A percentile compares a stretch with the other conserved stretches of the same genome.
Conservation (phyloP, 1,139 yeast genomes). For the Suhomyces wounanorum region DNA sequence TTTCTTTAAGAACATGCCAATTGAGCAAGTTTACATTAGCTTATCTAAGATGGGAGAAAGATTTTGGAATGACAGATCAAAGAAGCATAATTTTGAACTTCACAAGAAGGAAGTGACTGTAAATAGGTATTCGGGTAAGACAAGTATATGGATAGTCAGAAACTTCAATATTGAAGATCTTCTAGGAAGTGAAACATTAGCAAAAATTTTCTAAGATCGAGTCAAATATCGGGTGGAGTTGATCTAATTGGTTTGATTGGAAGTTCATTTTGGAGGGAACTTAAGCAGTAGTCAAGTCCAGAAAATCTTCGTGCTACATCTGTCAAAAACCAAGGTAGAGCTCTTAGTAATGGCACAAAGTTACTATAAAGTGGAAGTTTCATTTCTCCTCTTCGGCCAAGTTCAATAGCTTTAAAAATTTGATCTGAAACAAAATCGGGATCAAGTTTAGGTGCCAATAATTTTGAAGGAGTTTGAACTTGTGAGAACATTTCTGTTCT, state of each 20-base stretch:
- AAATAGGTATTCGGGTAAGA: neutral
- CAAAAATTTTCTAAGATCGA: neutral
- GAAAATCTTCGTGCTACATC: slow-evolving; percentile 53
- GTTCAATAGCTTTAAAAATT: slow-evolving; percentile 56
- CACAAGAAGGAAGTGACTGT: slow-evolving; percentile 3
- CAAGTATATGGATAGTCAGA: slow-evolving; percentile 9
- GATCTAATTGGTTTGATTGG: neutral
- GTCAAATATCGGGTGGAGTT: no score
- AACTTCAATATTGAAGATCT: slow-evolving; percentile 6
- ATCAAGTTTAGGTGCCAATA: slow-evolving; percentile 81
- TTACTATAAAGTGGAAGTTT: slow-evolving; percentile 76
- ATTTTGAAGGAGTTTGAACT: slow-evolving; percentile 67
- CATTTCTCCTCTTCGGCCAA: slow-evolving; percentile 69
- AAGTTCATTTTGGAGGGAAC: neutral
- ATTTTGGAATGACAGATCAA: neutral
- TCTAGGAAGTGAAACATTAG: neutral
- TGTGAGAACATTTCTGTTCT: slow-evolving; percentile 70
- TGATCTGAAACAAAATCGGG: slow-evolving; percentile 63
- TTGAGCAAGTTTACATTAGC: slow-evolving; percentile 26
- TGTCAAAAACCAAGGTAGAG: slow-evolving; percentile 71
- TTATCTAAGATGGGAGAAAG: slow-evolving; percentile 3
- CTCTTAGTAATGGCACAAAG: slow-evolving; percentile 68
- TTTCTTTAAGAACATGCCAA: slow-evolving; percentile 19
- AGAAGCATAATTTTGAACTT: slow-evolving; percentile 2
- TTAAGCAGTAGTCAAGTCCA: slow-evolving; percentile 66